These are phyloP conservation scores for Aspergillus bridgeri DNA, from an alignment of 495 filamentous ascomycete genomes.

Conservation along the genomic window DNA sequence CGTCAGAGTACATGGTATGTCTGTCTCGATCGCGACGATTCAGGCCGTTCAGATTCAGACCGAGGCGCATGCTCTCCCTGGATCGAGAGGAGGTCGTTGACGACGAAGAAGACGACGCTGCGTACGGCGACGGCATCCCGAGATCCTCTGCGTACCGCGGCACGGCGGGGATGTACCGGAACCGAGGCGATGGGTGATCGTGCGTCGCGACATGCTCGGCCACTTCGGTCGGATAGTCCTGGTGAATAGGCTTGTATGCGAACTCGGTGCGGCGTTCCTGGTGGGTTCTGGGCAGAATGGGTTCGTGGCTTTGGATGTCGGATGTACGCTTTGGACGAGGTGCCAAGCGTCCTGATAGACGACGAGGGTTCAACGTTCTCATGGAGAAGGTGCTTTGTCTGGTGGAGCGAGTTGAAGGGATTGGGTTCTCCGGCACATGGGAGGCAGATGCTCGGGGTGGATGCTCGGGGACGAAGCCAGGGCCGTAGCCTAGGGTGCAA, in stretches of 20 bases:
- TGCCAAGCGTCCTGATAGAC: constrained; percentile 33
- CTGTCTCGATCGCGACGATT: not conserved
- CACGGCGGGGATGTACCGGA: constrained; percentile 37
- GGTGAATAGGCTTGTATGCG: constrained; percentile 34
- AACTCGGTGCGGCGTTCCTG: constrained; percentile 25
- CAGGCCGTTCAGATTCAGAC: not conserved
- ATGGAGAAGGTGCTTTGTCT: constrained; percentile 24
- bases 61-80: not conserved
- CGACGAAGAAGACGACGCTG: not conserved
- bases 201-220: constrained; percentile 20
- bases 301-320: not conserved
- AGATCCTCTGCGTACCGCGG: constrained; percentile 12
- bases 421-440: constrained; percentile 6
- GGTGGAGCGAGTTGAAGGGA: constrained; percentile 13
- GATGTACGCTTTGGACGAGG: constrained; percentile 20
- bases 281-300: not conserved
- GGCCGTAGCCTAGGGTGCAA: constrained; percentile 23
- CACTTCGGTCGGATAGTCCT: constrained; percentile 33
- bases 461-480: constrained; percentile 25
- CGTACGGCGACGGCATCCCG: not conserved
- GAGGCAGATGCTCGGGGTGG: constrained; percentile 3
- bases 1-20: not conserved
- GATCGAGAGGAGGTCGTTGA: not conserved
- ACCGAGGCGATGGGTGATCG: constrained; percentile 17
- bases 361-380: constrained; percentile 24